Percentiles rank a stretch among this genome's conserved stretches.
These are phyloP conservation scores for Pichia sp. DNA, from an alignment of 1,139 yeast genomes.

Conservation along the genomic window DNA sequence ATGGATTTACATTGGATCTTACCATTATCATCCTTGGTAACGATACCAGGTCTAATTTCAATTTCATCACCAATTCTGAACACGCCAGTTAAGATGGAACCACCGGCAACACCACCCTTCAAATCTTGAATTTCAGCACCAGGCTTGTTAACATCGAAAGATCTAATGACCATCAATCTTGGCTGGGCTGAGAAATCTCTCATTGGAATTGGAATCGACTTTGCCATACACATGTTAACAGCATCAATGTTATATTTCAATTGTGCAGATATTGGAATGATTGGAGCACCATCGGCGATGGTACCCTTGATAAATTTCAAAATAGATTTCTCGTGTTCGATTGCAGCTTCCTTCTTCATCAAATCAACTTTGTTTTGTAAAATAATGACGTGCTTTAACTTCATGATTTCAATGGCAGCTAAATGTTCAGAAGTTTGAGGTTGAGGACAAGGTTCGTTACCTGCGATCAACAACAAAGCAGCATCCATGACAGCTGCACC, in stretches of 20 bases:
- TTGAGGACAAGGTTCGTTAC: slow-evolving; percentile 99
- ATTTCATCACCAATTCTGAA: slow-evolving; percentile 96
- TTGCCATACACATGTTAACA: slow-evolving; percentile 92
- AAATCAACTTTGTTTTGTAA: slow-evolving; percentile 97
- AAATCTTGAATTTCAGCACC: slow-evolving; percentile 97
- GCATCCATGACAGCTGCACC: slow-evolving; percentile 99
- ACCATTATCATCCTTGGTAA: slow-evolving; percentile 83
- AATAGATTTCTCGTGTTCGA: slow-evolving; percentile 92
- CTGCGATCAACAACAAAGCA: slow-evolving; percentile 91
- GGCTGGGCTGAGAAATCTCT: slow-evolving; percentile 95
- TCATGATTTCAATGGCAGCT: slow-evolving; percentile 99
- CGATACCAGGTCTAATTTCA: slow-evolving; percentile 98
- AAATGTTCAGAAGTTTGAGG: slow-evolving; percentile 99
- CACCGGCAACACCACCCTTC: slow-evolving; percentile 99
- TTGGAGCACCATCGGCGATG: slow-evolving; percentile 98
- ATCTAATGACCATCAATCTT: slow-evolving; percentile 93
- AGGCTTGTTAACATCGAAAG: slow-evolving; percentile 98
- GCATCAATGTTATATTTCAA: slow-evolving; percentile 98
- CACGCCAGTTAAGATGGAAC: slow-evolving; percentile 95
- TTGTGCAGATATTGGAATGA: slow-evolving; percentile 98
- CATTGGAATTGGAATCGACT: slow-evolving; percentile 91
- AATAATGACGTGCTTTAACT: slow-evolving; percentile 91
- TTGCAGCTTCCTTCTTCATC: slow-evolving; percentile 95
- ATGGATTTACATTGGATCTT: slow-evolving; percentile 95
- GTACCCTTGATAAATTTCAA: slow-evolving; percentile 93